Evolutionary conservation across 2,329 filamentous ascomycete species (phyloP).

Genomic region (Acrocalymma vagum): DNA sequence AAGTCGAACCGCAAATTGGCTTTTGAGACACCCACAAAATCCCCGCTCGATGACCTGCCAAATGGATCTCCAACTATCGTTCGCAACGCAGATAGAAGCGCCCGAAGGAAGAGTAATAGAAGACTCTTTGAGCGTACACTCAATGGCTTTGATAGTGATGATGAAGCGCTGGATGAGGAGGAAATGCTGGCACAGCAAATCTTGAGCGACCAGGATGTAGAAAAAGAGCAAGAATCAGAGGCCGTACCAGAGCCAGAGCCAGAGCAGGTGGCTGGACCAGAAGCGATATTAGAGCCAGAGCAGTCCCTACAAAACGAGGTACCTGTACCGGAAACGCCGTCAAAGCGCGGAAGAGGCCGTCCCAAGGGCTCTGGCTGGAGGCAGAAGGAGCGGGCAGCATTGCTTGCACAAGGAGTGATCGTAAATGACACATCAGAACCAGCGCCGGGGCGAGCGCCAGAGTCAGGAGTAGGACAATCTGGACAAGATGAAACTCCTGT

Average conservation of each 20-base stretch:
- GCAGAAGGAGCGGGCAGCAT: too few relatives aligned
- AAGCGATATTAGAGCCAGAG: too few relatives aligned
- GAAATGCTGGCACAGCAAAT: conserved; percentile 75
- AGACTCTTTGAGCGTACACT: conserved; percentile 77
- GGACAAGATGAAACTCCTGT: conserved; percentile 34
- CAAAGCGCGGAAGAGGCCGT: conserved; percentile 59
- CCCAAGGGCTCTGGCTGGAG: conserved; percentile 36
- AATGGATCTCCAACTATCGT: conserved; percentile 68
- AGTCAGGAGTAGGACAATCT: too few relatives aligned
- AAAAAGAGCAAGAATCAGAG: conserved; percentile 35
- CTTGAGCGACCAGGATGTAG: conserved; percentile 64
- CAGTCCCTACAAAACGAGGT: conserved; percentile 34
- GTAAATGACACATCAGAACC: too few relatives aligned
- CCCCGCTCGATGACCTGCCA: conserved; percentile 38
- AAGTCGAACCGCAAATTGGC: conserved; percentile 55
- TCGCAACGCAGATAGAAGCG: conserved; percentile 82
- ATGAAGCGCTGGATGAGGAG: conserved; percentile 71
- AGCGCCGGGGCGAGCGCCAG: too few relatives aligned
- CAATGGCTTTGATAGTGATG: conserved; percentile 70
- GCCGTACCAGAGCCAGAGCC: conserved; percentile 25
- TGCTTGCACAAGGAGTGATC: too few relatives aligned
- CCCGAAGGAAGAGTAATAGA: conserved; percentile 82
- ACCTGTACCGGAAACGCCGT: conserved; percentile 61
- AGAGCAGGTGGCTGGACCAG: too few relatives aligned
- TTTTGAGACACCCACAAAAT: conserved; percentile 55